A percentile compares a stretch with the other conserved stretches of the same genome.
phyloP scores from a whole-genome alignment of 495 filamentous ascomycete genomes.

The Penicillium nucicola region DNA sequence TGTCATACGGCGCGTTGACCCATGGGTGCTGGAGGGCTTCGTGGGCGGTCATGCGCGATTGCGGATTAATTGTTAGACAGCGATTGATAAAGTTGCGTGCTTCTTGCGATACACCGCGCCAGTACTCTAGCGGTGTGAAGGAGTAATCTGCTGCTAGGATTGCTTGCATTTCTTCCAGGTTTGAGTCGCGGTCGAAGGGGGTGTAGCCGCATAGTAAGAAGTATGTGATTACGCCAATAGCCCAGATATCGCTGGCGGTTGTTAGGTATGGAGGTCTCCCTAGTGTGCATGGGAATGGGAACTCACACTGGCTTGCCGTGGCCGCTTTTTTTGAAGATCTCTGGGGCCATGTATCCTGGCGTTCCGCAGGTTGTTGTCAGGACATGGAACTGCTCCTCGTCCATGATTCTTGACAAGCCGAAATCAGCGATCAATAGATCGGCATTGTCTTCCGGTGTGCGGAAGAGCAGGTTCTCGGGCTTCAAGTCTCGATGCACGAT shows the following conservation, averaged over 20 bases:
- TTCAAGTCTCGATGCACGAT: constrained; percentile 89
- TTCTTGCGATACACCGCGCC: constrained; percentile 82
- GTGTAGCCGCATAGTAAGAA: constrained; percentile 98
- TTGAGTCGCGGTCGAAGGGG: constrained; percentile 94
- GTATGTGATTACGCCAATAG: constrained; percentile 84
- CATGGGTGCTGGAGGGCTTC: constrained; percentile 87
- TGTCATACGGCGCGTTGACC: constrained; percentile 59
- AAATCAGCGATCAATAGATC: constrained; percentile 94
- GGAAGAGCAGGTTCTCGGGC: constrained; percentile 53
- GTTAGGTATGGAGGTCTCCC: not conserved
- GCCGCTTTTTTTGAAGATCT: constrained; percentile 77
- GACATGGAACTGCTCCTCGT: constrained; percentile 98
- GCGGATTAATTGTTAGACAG: constrained; percentile 87
- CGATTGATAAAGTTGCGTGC: constrained; percentile 87
- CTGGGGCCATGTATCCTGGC: constrained; percentile 91
- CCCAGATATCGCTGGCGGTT: constrained; percentile 65
- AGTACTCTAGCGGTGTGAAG: constrained; percentile 95
- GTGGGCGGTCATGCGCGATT: constrained; percentile 87
- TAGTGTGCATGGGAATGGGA: not conserved
- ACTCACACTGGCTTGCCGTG: constrained; percentile 77
- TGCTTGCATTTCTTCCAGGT: constrained; percentile 98
- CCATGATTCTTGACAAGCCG: constrained; percentile 92
- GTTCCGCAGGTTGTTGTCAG: constrained; percentile 97
- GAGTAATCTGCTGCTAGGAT: constrained; percentile 94
- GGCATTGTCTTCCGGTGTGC: constrained; percentile 56